A percentile compares a stretch with the other conserved stretches of the same genome.
Evolutionary conservation across 108 stramenopile species (phyloP).

Genomic region (Fistulifera pelliculosa): DNA sequence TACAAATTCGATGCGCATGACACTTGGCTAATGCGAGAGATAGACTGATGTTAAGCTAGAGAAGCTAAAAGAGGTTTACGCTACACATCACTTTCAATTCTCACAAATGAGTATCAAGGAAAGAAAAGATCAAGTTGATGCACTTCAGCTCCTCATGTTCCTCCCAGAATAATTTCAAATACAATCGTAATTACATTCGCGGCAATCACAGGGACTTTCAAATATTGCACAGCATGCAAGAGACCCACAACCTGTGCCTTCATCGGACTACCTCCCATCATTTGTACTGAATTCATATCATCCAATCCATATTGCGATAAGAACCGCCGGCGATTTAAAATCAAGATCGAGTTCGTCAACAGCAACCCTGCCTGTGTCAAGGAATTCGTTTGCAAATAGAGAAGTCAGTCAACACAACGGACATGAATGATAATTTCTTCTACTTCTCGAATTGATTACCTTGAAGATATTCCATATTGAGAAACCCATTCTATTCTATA

Average conservation of each 20-base stretch:
- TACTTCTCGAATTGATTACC: constrained; percentile 28
- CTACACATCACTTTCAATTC: no score
- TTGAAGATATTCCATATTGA: constrained; percentile 88
- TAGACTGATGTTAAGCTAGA: no score
- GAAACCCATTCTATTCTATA: constrained; percentile 77
- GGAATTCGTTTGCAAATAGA: not conserved
- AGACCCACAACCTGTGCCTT: constrained; percentile 62
- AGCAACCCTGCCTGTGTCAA: constrained; percentile 62
- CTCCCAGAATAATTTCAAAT: constrained; percentile 80
- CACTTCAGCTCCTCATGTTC: constrained; percentile 8
- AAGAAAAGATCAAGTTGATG: no score
- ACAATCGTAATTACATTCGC: constrained; percentile 65
- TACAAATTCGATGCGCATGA: no score
- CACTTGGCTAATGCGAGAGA: no score
- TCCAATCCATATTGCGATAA: constrained; percentile 72
- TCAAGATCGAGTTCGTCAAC: constrained; percentile 60
- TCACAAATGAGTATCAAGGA: no score
- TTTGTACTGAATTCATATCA: constrained; percentile 46
- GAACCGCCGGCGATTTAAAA: constrained; percentile 74
- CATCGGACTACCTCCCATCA: constrained; percentile 38
- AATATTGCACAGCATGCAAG: constrained; percentile 72
- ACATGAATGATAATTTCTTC: constrained; percentile 3
- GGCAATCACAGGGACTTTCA: constrained; percentile 75
- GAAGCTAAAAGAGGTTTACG: no score
- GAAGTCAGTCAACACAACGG: not conserved